phyloP scores from a whole-genome alignment of 352 stramenopile genomes.

The Globisporangium okanoganense region DNA sequence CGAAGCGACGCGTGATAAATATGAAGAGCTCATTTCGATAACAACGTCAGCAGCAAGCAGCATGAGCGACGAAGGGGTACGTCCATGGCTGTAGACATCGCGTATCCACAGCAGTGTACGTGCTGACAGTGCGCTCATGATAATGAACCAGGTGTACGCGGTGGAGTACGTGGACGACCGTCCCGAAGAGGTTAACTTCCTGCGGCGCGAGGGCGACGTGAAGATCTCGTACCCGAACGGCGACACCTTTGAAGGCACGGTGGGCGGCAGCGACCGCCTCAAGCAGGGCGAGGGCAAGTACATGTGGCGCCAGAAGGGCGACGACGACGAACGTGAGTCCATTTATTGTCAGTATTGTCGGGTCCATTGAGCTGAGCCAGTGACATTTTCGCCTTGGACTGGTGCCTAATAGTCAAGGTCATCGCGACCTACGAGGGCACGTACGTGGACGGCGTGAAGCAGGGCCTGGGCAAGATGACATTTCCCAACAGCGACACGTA shows the following conservation, averaged over 20 bases:
- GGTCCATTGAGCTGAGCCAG: too few species aligned
- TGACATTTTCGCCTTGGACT: too few species aligned
- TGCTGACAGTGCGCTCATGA: background rate
- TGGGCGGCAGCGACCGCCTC: constrained; percentile 56
- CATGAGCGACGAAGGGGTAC: constrained; percentile 55
- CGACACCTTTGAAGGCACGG: constrained; percentile 88
- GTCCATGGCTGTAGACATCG: background rate
- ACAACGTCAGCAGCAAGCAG: background rate
- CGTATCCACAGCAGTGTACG: background rate
- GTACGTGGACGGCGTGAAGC: constrained; percentile 84
- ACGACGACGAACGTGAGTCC: constrained; percentile 60
- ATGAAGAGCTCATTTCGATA: constrained; percentile 1
- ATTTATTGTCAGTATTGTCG: too few species aligned
- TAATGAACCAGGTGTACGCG: constrained; percentile 47
- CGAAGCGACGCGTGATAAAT: constrained; percentile 20
- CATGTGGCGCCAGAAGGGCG: constrained; percentile 69
- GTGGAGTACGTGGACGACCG: constrained; percentile 88
- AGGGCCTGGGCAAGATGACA: constrained; percentile 89
- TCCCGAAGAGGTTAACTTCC: constrained; percentile 81
- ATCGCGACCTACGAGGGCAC: constrained; percentile 81
- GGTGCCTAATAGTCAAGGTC: constrained; percentile 69
- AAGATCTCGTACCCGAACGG: constrained; percentile 89
- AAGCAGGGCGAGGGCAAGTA: constrained; percentile 89
- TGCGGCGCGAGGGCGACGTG: constrained; percentile 78
- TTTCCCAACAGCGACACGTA: constrained; percentile 90